phyloP scores from a whole-genome alignment of 2,329 filamentous ascomycete genomes.

The Purpureocillium takamizusanense region DNA sequence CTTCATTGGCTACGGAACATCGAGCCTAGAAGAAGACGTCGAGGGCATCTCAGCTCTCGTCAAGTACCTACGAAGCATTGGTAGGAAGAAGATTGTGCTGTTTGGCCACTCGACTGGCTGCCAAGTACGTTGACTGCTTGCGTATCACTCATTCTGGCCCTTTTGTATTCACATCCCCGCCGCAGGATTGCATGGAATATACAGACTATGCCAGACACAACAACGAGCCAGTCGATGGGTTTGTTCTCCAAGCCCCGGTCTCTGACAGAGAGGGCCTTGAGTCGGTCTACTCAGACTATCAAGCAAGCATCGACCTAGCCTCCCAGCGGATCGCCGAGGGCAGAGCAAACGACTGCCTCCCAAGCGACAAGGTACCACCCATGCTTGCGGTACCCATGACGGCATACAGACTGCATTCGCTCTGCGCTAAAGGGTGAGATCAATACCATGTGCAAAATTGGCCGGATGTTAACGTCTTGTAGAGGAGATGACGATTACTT shows the following conservation, averaged over 20 bases:
- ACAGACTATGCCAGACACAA: constrained; percentile 30
- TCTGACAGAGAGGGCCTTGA: constrained; percentile 63
- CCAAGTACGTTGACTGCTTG: constrained; percentile 30
- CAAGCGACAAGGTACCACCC: constrained; percentile 30
- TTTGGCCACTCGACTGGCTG: constrained; percentile 52
- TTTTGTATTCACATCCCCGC: neutral
- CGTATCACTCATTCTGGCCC: neutral
- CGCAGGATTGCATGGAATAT: constrained; percentile 49
- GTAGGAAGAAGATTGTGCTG: constrained; percentile 41
- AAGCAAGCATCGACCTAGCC: constrained; percentile 38
- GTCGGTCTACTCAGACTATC: constrained; percentile 34
- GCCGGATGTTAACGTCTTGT: neutral
- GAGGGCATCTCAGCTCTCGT: constrained; percentile 44
- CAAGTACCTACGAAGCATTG: constrained; percentile 41
- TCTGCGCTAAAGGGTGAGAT: constrained; percentile 39
- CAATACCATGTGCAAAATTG: constrained; percentile 4
- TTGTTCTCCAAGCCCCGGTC: constrained; percentile 72
- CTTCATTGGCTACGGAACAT: constrained; percentile 42
- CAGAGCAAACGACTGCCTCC: constrained; percentile 45
- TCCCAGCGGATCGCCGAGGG: constrained; percentile 46
- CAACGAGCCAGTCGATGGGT: constrained; percentile 56
- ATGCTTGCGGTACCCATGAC: constrained; percentile 37
- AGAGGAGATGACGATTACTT: constrained; percentile 81
- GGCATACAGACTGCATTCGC: constrained; percentile 42
- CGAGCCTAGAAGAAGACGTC: constrained; percentile 41